phyloP scores from a whole-genome alignment of 2,329 filamentous ascomycete species.

The Huntiella bhutanensis region DNA sequence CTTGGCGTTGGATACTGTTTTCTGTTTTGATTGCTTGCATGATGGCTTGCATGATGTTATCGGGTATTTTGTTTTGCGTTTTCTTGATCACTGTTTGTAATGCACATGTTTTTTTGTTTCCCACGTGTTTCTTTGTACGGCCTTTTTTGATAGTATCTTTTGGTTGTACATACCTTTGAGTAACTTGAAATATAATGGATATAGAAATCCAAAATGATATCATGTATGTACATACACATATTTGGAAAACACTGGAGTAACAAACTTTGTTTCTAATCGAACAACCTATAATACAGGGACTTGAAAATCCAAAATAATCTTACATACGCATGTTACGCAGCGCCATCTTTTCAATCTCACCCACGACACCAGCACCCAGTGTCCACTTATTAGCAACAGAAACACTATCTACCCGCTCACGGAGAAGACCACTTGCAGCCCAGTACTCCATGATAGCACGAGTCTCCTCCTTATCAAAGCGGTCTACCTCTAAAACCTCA shows the following conservation, averaged over 20 bases:
- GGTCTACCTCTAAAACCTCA: conserved; percentile 38
- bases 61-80: too few species aligned
- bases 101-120: too few species aligned
- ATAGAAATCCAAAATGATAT: too few species aligned
- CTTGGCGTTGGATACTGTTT: too few species aligned
- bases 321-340: conserved; percentile 30
- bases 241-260: not conserved
- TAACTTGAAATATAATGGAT: too few species aligned
- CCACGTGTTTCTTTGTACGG: too few species aligned
- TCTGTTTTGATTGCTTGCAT: too few species aligned
- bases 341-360: conserved; percentile 59
- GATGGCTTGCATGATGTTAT: too few species aligned
- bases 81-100: too few species aligned
- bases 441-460: conserved; percentile 82
- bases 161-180: too few species aligned
- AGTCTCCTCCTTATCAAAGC: conserved; percentile 56
- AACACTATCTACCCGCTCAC: conserved; percentile 48
- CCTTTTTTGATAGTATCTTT: too few species aligned
- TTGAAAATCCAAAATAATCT: conserved; percentile 9
- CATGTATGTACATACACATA: too few species aligned
- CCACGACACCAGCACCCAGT: conserved; percentile 59
- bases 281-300: not conserved
- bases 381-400: conserved; percentile 69
- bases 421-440: conserved; percentile 64
- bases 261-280: not conserved